These are phyloP conservation scores for Fistulinella prunicolor DNA, from an alignment of 768 basidiomycete genomes.

Conservation along the genomic window DNA sequence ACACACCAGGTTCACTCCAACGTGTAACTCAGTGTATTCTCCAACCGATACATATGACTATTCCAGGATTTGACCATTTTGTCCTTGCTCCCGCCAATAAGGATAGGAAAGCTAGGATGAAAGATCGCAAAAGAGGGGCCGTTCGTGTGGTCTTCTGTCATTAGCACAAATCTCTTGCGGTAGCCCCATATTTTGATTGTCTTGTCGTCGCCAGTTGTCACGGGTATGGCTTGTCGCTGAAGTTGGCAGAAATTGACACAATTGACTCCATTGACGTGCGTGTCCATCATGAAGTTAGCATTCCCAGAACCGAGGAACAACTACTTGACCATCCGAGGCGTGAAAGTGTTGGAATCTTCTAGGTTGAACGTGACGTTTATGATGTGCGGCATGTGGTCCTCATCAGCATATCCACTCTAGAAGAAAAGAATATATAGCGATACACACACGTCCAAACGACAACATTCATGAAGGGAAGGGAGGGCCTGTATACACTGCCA, in stretches of 20 bases:
- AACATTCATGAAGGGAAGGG: slow-evolving; percentile 8
- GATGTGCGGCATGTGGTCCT: slow-evolving; percentile 98
- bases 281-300: slow-evolving; percentile 95
- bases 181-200: slow-evolving; percentile 99
- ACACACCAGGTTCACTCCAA: slow-evolving; percentile 96
- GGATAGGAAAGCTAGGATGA: slow-evolving; percentile 92
- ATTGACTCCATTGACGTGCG: slow-evolving; percentile 98
- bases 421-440: neutral
- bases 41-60: slow-evolving; percentile 89
- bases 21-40: slow-evolving; percentile 94
- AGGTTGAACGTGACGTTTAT: slow-evolving; percentile 98
- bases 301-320: slow-evolving; percentile 87
- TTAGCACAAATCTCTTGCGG: slow-evolving; percentile 96
- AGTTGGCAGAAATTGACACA: slow-evolving; percentile 99
- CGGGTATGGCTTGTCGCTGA: slow-evolving; percentile 91
- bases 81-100: slow-evolving; percentile 92
- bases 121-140: slow-evolving; percentile 98
- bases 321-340: slow-evolving; percentile 95
- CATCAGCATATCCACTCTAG: slow-evolving; percentile 61
- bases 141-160: slow-evolving; percentile 96
- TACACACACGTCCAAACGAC: slow-evolving; percentile 1
- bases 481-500: slow-evolving; percentile 95
- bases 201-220: slow-evolving; percentile 96
- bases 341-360: slow-evolving; percentile 96
- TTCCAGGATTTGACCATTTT: slow-evolving; percentile 99